phyloP scores from a whole-genome alignment of 2,329 filamentous ascomycete species.

The Diaporthe batatas region DNA sequence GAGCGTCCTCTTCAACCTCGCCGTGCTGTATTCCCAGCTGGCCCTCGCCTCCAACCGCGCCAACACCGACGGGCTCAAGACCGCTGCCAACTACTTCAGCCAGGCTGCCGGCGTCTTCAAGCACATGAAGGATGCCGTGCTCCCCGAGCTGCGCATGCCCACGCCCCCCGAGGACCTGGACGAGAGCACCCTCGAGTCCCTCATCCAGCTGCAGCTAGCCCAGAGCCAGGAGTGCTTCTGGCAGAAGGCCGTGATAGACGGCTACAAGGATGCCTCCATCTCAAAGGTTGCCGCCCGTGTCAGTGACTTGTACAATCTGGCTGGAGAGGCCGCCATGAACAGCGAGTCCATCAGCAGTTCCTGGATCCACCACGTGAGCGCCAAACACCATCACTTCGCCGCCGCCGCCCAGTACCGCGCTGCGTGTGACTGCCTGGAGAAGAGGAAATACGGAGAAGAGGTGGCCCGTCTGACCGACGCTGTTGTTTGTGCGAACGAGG shows the following conservation, averaged over 20 bases:
- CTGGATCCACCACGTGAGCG: conserved; percentile 98
- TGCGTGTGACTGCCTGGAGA: conserved; percentile 91
- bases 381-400: conserved; percentile 97
- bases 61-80: conserved; percentile 85
- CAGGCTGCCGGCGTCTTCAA: conserved; percentile 86
- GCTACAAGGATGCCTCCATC: conserved; percentile 91
- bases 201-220: conserved; percentile 87
- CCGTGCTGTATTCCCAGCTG: conserved; percentile 92
- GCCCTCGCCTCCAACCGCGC: conserved; percentile 84
- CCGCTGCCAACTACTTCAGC: conserved; percentile 91
- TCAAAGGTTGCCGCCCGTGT: conserved; percentile 91
- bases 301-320: conserved; percentile 88
- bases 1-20: conserved; percentile 94
- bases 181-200: conserved; percentile 82
- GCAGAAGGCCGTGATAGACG: conserved; percentile 96
- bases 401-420: conserved; percentile 94
- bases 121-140: conserved; percentile 80
- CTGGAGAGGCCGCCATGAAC: conserved; percentile 87
- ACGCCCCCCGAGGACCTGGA: conserved; percentile 97
- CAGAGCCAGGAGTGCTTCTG: conserved; percentile 98
- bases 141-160: conserved; percentile 85
- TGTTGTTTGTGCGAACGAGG: conserved; percentile 85
- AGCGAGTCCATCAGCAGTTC: conserved; percentile 91
- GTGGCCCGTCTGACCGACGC: conserved; percentile 88
- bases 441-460: conserved; percentile 94